Evolutionary conservation across 2,329 filamentous ascomycete species (phyloP).

Genomic region (Seiridium cupressi): DNA sequence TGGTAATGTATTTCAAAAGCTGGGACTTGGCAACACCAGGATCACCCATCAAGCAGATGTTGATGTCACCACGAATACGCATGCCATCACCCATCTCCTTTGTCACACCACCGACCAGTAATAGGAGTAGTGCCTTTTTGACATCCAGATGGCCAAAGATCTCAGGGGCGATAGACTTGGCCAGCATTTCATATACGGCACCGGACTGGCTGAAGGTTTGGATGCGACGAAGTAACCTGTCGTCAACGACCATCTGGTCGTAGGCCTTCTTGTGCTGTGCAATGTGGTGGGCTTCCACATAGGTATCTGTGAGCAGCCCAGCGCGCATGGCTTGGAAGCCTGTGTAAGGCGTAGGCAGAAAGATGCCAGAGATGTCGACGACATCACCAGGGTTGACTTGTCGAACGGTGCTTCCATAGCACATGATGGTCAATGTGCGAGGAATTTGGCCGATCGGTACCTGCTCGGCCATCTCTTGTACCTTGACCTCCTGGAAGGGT

Average conservation of each 20-base stretch:
- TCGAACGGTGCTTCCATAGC: constrained; percentile 81
- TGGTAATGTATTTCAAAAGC: constrained; percentile 95
- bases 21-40: constrained; percentile 99
- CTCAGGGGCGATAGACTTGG: constrained; percentile 94
- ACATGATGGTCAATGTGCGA: constrained; percentile 83
- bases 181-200: constrained; percentile 92
- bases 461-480: constrained; percentile 99
- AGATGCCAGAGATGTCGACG: constrained; percentile 91
- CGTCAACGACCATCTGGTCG: constrained; percentile 84
- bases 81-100: constrained; percentile 98
- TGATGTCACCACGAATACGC: constrained; percentile 98
- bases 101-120: constrained; percentile 92
- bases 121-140: constrained; percentile 93
- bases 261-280: constrained; percentile 98
- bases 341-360: constrained; percentile 97
- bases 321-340: constrained; percentile 97
- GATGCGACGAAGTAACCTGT: constrained; percentile 76
- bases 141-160: constrained; percentile 96
- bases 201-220: constrained; percentile 81
- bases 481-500: constrained; percentile 97
- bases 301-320: constrained; percentile 94
- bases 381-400: constrained; percentile 92
- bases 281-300: constrained; percentile 90
- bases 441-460: constrained; percentile 98
- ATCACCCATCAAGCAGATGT: constrained; percentile 98